Conservation (phyloP, 2,329 filamentous ascomycete species). For the Monilinia fructigena region DNA sequence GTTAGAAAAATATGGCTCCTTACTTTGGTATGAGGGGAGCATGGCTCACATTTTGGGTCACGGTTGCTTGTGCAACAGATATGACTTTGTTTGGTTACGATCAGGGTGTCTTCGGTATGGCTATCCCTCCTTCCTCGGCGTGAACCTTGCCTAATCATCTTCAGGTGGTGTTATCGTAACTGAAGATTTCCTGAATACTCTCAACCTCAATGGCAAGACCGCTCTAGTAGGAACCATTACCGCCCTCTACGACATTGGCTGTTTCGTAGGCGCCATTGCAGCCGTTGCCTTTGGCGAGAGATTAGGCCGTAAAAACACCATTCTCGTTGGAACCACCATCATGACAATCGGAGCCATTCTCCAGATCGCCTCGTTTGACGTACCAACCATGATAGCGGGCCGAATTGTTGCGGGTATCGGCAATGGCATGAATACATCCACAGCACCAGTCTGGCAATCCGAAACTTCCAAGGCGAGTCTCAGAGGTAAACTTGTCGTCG, state of each 20-base stretch:
- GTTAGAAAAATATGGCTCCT: conserved; percentile 15
- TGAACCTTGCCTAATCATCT: neutral
- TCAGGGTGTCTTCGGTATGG: conserved; percentile 46
- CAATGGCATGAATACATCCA: conserved; percentile 60
- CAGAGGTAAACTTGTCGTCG: conserved; percentile 25
- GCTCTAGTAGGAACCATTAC: conserved; percentile 46
- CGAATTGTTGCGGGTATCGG: conserved; percentile 74
- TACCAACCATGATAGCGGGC: conserved; percentile 49
- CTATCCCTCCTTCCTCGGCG: neutral
- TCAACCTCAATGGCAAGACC: conserved; percentile 35
- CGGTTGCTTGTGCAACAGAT: conserved; percentile 48
- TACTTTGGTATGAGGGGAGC: conserved; percentile 55
- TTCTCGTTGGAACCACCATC: conserved; percentile 33
- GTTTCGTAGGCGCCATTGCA: conserved; percentile 47
- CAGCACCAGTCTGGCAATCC: conserved; percentile 37
- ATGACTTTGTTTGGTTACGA: conserved; percentile 48
- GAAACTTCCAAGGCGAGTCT: conserved; percentile 25
- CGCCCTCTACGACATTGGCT: conserved; percentile 50
- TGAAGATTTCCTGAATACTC: conserved; percentile 44
- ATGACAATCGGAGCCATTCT: conserved; percentile 35
- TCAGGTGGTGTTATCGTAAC: conserved; percentile 48
- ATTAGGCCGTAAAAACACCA: conserved; percentile 40
- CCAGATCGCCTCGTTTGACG: conserved; percentile 40
- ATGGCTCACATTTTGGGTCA: conserved; percentile 59
- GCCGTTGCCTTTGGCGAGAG: conserved; percentile 35